These are phyloP conservation scores for Achaetomium macrosporum DNA, from an alignment of 2,329 filamentous ascomycete species.

Conservation along the genomic window DNA sequence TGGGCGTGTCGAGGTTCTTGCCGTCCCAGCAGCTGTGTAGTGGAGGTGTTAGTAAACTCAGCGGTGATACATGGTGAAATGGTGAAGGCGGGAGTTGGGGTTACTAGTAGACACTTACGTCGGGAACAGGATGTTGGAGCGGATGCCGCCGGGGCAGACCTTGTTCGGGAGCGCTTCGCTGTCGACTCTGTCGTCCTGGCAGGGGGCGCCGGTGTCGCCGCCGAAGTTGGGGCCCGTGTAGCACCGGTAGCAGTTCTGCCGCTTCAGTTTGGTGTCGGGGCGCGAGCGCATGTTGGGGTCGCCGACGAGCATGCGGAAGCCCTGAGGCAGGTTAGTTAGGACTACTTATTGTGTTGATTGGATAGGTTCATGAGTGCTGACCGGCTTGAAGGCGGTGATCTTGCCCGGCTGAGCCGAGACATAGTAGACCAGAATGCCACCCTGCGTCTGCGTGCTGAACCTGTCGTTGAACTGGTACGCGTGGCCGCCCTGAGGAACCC, in stretches of 20 bases:
- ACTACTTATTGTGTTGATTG: conserved; percentile 26
- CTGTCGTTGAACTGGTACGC: conserved; percentile 37
- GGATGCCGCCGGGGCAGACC: conserved; percentile 39
- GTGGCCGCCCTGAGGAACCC: conserved; percentile 39
- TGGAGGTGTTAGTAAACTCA: conserved; percentile 38
- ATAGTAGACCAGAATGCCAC: conserved; percentile 43
- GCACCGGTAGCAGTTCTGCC: conserved; percentile 40
- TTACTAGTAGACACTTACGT: conserved; percentile 50
- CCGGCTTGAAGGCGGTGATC: conserved; percentile 43
- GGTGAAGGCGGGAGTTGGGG: conserved; percentile 33
- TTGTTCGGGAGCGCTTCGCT: conserved; percentile 34
- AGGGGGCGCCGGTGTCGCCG: conserved; percentile 32
- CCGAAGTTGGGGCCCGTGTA: conserved; percentile 41
- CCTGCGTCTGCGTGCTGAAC: conserved; percentile 37
- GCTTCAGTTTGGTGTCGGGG: conserved; percentile 28
- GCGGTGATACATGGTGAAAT: conserved; percentile 39
- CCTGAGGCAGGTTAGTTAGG: conserved; percentile 25
- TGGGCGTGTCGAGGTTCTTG: conserved; percentile 41
- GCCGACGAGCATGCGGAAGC: conserved; percentile 45
- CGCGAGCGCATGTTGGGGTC: conserved; percentile 34
- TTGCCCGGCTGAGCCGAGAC: conserved; percentile 37
- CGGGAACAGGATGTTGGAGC: conserved; percentile 42
- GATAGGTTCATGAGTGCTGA: conserved; percentile 41
- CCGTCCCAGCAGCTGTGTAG: conserved; percentile 44
- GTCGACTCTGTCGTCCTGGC: conserved; percentile 37